Percentiles rank a stretch among this genome's conserved stretches.
Evolutionary conservation across 2,329 filamentous ascomycete species (phyloP).

Genomic region (Calonectria pseudoreteaudii): DNA sequence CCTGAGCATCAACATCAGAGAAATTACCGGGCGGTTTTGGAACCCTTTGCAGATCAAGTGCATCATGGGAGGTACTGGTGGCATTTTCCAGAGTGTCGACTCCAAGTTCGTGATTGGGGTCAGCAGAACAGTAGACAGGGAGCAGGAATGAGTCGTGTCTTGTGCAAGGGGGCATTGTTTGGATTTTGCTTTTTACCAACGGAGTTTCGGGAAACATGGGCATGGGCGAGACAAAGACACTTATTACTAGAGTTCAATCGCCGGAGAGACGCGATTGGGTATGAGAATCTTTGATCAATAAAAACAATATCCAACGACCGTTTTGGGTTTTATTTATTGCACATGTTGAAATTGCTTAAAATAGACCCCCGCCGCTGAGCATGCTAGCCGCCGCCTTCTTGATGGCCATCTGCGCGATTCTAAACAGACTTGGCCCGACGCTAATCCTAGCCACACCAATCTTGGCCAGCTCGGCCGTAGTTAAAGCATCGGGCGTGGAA

Average conservation of each 20-base stretch:
- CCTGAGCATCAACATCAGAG: constrained; percentile 10
- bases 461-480: constrained; percentile 55
- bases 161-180: not conserved
- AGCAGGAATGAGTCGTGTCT: not conserved
- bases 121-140: not conserved
- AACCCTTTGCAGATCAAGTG: constrained; percentile 37
- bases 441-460: constrained; percentile 68
- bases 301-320: not conserved
- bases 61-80: constrained; percentile 35
- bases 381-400: constrained; percentile 49
- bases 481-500: constrained; percentile 51
- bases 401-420: constrained; percentile 53
- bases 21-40: constrained; percentile 37
- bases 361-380: constrained; percentile 38
- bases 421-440: constrained; percentile 62
- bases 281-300: not conserved
- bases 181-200: not conserved
- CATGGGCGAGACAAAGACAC: too few species aligned
- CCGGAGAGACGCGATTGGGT: not conserved
- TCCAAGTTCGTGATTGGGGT: constrained; percentile 35
- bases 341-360: not conserved
- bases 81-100: constrained; percentile 33
- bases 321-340: not conserved
- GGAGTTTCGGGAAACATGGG: not conserved
- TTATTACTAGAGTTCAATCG: not conserved